Evolutionary conservation across 345 rosid species (phyloP), one percentile per base, ranked within the genome.

Genomic region (Gossypium longicalyx): DNA sequence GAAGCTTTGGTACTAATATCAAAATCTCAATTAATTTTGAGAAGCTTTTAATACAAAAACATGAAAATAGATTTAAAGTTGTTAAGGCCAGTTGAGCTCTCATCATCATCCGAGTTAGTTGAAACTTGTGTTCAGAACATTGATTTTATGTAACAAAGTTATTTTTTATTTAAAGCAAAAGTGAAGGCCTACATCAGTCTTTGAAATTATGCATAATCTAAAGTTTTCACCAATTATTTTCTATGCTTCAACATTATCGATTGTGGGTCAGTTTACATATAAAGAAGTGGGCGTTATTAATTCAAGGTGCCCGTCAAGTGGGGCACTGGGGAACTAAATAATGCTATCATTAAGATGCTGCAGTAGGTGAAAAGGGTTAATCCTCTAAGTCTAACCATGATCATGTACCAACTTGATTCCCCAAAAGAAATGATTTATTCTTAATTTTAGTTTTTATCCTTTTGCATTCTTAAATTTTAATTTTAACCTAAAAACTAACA

Each of bases 101-200:
- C 67, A 38, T 34, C 41, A 15, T 52, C 41, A 47, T 20, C 23
- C 34, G 2, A 22, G 38, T 67, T 47, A 22, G 71, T 67, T 67
- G 56, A 67, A 67, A 67, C 41, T 67, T 47, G 56, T 45, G 10
- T 53, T 54, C 23, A 67, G n/a, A 67, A 47, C 56, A 22, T 45
- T 23, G 48, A 22, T 13, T 67, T 67, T 22, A 7, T 22, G 38
- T 47, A 66, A 20, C 54, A 41, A 64, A 41, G 15, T n/a, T 64
- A n/a, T 64, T 41, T 27, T 64, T 43, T 1, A 47, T 67, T 67
- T 47, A 29, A 67, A 67, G 56, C 52, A 44, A 66, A 66, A 66
- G 53, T 27, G 23, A 20, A 67, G 20, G 54, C 12, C 38, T 22
- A 34, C 54, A 45, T 45, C 38, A 66, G 17, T 34, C 41, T 34